These are phyloP conservation scores for Piloderma croceum DNA, from an alignment of 768 basidiomycete genomes.

Conservation along the genomic window DNA sequence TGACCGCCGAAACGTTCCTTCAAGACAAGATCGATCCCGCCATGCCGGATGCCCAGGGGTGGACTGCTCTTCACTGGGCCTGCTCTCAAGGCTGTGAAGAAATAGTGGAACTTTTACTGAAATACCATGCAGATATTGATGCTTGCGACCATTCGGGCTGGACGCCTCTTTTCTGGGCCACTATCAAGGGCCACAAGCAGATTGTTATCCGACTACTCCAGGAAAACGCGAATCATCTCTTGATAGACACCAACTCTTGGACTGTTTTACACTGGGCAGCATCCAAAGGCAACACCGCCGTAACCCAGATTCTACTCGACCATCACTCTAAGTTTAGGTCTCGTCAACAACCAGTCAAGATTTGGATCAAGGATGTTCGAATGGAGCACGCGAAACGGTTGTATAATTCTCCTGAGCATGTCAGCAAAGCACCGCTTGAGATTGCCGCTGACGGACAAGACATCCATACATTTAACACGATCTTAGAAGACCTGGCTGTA, in stretches of 20 bases:
- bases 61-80: slow-evolving; percentile 13
- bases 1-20: slow-evolving; percentile 5
- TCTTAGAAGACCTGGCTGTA: no score
- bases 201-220: slow-evolving; percentile 4
- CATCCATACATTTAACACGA: no score
- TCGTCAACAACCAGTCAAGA: neutral
- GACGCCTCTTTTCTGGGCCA: slow-evolving; percentile 12
- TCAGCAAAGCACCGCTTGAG: no score
- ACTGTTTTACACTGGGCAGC: slow-evolving; percentile 12
- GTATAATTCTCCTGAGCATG: no score
- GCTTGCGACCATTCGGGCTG: slow-evolving; percentile 6
- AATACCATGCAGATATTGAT: slow-evolving; percentile 5
- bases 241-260: slow-evolving; percentile 8
- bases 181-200: slow-evolving; percentile 7
- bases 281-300: slow-evolving; percentile 4
- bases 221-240: slow-evolving; percentile 7
- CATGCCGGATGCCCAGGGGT: slow-evolving; percentile 4
- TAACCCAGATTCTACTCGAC: slow-evolving; percentile 5
- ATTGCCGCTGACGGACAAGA: no score
- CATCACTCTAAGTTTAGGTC: slow-evolving; percentile 7
- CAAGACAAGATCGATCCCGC: slow-evolving; percentile 1
- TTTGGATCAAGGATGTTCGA: no score
- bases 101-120: slow-evolving; percentile 8
- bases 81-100: slow-evolving; percentile 6
- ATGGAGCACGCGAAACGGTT: no score